These are phyloP conservation scores for Penicillium subrubescens DNA, from an alignment of 495 filamentous ascomycete genomes.

Conservation along the genomic window DNA sequence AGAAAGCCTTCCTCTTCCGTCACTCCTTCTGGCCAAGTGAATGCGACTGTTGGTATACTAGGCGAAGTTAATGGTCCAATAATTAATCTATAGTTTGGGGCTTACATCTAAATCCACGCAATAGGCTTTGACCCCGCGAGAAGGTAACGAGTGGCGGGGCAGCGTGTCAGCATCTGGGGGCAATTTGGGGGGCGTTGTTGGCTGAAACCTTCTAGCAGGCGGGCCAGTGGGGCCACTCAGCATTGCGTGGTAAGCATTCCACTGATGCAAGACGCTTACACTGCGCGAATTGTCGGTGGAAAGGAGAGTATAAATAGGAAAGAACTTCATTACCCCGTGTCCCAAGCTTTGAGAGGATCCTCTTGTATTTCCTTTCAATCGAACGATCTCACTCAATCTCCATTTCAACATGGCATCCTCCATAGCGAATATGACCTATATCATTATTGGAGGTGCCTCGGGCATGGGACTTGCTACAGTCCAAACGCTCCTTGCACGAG, in stretches of 20 bases:
- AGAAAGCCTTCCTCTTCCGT: too few species aligned
- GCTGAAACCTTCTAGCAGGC: background rate
- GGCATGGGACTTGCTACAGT: constrained; percentile 2
- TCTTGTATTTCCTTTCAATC: too few species aligned
- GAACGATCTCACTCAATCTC: background rate
- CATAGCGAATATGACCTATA: constrained; percentile 12
- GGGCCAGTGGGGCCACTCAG: background rate
- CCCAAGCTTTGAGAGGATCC: too few species aligned
- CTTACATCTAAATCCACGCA: too few species aligned
- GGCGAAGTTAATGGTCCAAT: background rate
- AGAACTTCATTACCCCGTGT: too few species aligned
- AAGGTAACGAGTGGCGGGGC: too few species aligned
- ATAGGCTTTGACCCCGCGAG: too few species aligned
- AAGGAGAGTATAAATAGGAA: background rate
- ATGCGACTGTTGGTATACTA: background rate
- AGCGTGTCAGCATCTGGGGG: background rate
- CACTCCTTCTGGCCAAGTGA: background rate
- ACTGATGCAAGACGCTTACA: background rate
- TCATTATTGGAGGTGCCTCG: background rate
- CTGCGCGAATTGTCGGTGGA: background rate
- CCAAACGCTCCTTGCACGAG: background rate
- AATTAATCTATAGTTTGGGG: background rate
- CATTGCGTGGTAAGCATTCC: background rate
- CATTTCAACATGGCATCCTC: background rate
- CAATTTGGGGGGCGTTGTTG: background rate